Conservation (phyloP, 2,329 filamentous ascomycete genomes). For the Penicillium brasilianum region DNA sequence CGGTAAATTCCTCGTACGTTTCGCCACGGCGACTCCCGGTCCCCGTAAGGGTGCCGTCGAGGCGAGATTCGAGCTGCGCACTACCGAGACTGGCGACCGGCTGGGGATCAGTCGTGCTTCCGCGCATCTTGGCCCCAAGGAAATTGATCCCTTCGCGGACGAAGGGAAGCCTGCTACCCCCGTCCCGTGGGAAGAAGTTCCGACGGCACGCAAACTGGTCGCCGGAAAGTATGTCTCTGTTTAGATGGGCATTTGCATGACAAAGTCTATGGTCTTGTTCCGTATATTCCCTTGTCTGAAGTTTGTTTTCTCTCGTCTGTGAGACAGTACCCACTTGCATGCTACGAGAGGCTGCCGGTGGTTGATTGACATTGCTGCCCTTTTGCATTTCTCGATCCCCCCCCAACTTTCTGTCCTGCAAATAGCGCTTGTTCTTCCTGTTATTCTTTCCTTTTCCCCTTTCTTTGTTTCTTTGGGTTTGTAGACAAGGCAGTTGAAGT, state of each 20-base stretch:
- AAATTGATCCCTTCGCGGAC: slow-evolving; percentile 56
- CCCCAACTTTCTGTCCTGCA: slow-evolving; percentile 18
- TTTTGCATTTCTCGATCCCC: slow-evolving; percentile 14
- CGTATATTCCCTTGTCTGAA: slow-evolving; percentile 26
- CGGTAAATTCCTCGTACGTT: slow-evolving; percentile 81
- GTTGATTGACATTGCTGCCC: slow-evolving; percentile 9
- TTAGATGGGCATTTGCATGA: slow-evolving; percentile 28
- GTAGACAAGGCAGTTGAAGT: slow-evolving; percentile 26
- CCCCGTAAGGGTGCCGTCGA: slow-evolving; percentile 79
- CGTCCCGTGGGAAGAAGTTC: slow-evolving; percentile 68
- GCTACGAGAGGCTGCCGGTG: slow-evolving; percentile 7
- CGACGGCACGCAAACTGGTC: slow-evolving; percentile 69
- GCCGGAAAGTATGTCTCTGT: slow-evolving; percentile 75
- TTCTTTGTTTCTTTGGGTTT: slow-evolving; percentile 20
- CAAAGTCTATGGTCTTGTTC: slow-evolving; percentile 9
- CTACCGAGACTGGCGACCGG: slow-evolving; percentile 63
- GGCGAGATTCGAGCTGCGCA: slow-evolving; percentile 75
- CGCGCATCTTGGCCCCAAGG: slow-evolving; percentile 35
- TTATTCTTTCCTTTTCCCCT: neutral
- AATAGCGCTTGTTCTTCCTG: slow-evolving; percentile 27
- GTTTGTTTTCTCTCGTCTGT: neutral
- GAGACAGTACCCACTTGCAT: neutral
- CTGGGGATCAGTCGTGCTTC: slow-evolving; percentile 63
- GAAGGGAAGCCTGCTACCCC: slow-evolving; percentile 40
- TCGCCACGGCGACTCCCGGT: slow-evolving; percentile 73